Evolutionary conservation across 352 stramenopile genomes (phyloP), one percentile per base, ranked within the genome.

Genomic region (Phytophthora vignae): DNA sequence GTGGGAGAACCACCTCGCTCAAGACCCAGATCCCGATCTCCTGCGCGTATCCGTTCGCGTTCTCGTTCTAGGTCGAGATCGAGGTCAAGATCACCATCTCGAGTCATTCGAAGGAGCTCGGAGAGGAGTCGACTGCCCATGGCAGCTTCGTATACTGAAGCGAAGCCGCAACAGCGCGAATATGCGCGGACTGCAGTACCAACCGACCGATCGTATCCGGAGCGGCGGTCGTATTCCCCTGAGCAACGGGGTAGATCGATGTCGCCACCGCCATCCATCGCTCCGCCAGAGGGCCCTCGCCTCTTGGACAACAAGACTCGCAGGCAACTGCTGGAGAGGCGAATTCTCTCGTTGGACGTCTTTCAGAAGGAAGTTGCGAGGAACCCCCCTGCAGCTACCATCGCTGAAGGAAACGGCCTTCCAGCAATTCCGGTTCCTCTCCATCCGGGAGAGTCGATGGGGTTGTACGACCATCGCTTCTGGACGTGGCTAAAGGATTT

Each of bases 391-490:
- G n/a, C 0, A 21, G 12, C 40, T n/a, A 49, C 25, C 46, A 3
- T 14, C 29, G 55, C 12, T 15, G 61, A 58, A 14, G 38, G 31
- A 40, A 55, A 42, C 15, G 17, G 31, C 27, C 4, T 76, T 8
- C 19, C 57, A 21, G 48, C 27, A 14, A 79, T 79, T 38, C 72
- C 72, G 44, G 57, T 76, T 11, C 72, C 72, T 33, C 55, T 79
- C 19, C 42, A 53, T 57, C 58, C 57, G 55, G 62, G 67, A 9
- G 67, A 79, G 29, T 73, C 67, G 10, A 76, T 76, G 58, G 67
- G 72, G 3, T 50, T 76, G 46, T 79, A 70, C 48, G 67, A 73
- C 17, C 67, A 76, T 56, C 56, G 58, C 2, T 79, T 79, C 50
- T 79, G 67, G 72, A 63, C 33, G 11, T 79, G 72, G 72, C 54